Evolutionary conservation across 179 eudicot species (phyloP), one percentile per base, ranked within the genome.

Genomic region (Patellifolia procumbens): DNA sequence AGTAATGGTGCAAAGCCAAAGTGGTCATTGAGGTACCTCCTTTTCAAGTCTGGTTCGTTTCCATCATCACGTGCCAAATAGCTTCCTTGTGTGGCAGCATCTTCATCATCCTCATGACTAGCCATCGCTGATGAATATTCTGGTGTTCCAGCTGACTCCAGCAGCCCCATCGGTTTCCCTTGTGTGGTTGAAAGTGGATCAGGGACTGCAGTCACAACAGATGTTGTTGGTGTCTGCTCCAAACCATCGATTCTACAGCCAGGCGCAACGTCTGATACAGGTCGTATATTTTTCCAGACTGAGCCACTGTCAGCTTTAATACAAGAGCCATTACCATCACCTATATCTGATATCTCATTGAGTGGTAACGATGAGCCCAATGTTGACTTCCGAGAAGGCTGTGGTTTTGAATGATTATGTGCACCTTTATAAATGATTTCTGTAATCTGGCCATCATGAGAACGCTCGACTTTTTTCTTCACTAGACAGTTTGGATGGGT

Each of bases 401-500:
- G 88, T 24, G 85, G 85, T 61, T 81, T 79, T 17, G 86, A 73
- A 63, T 86, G 88, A 70, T 76, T 61, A 60, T 86, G 88, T 49
- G 77, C 56, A 51, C 84, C 82, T 76, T 79, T 86, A 29, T 86
- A 86, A 37, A 83, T 83, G 69, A 86, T 86, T 42, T 86, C 86
- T n/a, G 86, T 83, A 26, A 86, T 81, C 34, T 76, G 79, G 29
- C 86, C 88, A 71, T 86, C 85, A 60, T 69, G 85, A 74, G 88
- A 81, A 53, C 85, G 81, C 31, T 86, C 88, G 10, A 86, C 83
- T 77, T 81, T 83, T 72, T 86, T 86, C 75, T 79, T 86, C 45
- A 86, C 80, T 61, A 26, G 75, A 76, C 88, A 86, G n/a, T 68
- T 86, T 28, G 88, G 89, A 76, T 85, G 83, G 17, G 91, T 91